These are phyloP conservation scores for Verbena officinalis DNA, from an alignment of 257 asterid genomes.

Conservation along the genomic window DNA sequence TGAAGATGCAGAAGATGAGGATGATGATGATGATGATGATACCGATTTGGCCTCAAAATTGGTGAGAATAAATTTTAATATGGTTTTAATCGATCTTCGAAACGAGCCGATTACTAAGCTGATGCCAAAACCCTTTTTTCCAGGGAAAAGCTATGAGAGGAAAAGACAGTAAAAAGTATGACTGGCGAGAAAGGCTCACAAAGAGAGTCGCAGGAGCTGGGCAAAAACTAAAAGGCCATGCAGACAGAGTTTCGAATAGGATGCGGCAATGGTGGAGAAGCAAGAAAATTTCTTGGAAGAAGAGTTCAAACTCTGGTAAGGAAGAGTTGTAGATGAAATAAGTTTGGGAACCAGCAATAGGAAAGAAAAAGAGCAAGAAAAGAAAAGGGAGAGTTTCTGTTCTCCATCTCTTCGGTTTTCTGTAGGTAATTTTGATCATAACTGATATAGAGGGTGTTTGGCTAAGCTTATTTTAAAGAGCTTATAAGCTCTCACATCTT, in stretches of 20 bases:
- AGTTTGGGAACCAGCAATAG: conserved; percentile 16
- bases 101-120: not conserved
- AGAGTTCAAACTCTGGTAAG: conserved; percentile 45
- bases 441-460: too few relatives aligned
- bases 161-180: conserved; percentile 50
- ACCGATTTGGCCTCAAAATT: conserved; percentile 58
- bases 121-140: not conserved
- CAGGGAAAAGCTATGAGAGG: conserved; percentile 57
- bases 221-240: conserved; percentile 52
- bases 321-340: conserved; percentile 55
- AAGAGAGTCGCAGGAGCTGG: conserved; percentile 55
- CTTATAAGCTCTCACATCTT: too few relatives aligned
- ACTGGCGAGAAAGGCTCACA: conserved; percentile 59
- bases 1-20: conserved; percentile 73
- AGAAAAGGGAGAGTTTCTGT: not conserved
- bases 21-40: conserved; percentile 53
- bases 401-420: not conserved
- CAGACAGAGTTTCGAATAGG: conserved; percentile 47
- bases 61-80: too few relatives aligned
- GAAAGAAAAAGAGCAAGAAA: not conserved
- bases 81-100: not conserved
- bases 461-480: too few relatives aligned
- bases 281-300: conserved; percentile 40
- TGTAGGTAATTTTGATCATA: not conserved
- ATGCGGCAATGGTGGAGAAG: conserved; percentile 71